Percentiles rank a stretch among this genome's conserved stretches.
These are phyloP conservation scores for Talaromyces rugulosus DNA, from an alignment of 2,329 filamentous ascomycete genomes.

Conservation along the genomic window DNA sequence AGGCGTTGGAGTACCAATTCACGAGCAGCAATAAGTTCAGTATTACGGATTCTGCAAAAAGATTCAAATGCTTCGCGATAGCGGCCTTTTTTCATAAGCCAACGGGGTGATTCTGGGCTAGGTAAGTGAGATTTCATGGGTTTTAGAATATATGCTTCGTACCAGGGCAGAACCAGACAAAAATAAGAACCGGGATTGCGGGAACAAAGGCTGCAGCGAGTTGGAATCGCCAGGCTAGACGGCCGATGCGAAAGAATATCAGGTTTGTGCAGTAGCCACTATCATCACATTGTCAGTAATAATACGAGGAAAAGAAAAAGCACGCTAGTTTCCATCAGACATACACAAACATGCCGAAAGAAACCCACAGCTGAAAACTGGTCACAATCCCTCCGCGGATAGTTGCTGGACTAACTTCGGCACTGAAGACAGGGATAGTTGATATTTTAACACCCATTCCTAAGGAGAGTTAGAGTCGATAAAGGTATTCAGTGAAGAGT, in stretches of 20 bases:
- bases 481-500: background rate
- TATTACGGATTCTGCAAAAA: conserved; percentile 55
- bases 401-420: conserved; percentile 1
- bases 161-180: conserved; percentile 52
- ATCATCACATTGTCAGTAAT: conserved; percentile 42
- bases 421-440: conserved; percentile 31
- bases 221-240: conserved; percentile 60
- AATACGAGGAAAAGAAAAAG: conserved; percentile 65
- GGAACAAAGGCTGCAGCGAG: conserved; percentile 63
- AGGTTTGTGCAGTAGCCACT: conserved; percentile 27
- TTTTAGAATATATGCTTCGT: background rate
- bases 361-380: conserved; percentile 51
- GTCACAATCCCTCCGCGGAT: conserved; percentile 27
- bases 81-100: conserved; percentile 63
- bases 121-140: background rate
- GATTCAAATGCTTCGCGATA: conserved; percentile 60
- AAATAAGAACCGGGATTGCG: conserved; percentile 56
- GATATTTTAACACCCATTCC: conserved; percentile 61
- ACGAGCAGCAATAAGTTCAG: conserved; percentile 56
- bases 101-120: conserved; percentile 60
- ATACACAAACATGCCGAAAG: background rate
- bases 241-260: conserved; percentile 56
- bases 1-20: conserved; percentile 39
- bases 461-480: background rate
- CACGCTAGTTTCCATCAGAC: conserved; percentile 19